phyloP scores from a whole-genome alignment of 2,329 filamentous ascomycete genomes.

The Rugonectria rugulosa region DNA sequence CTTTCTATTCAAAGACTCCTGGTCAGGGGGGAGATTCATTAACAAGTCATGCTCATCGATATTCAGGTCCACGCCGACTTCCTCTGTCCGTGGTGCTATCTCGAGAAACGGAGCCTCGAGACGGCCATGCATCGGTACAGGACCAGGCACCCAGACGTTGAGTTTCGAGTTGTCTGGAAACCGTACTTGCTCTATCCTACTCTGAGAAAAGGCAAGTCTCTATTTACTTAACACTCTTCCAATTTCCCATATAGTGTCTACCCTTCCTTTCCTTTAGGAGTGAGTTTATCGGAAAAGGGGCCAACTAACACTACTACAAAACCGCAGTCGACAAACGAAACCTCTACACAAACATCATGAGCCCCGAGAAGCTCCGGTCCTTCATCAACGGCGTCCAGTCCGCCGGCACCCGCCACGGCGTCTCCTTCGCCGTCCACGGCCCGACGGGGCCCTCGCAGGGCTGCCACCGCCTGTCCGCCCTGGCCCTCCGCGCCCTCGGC shows the following conservation, averaged over 20 bases:
- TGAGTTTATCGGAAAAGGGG: no score
- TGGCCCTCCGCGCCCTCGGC: conserved; percentile 45
- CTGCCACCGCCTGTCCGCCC: conserved; percentile 56
- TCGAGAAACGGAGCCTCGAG: conserved; percentile 56
- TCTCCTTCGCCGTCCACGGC: conserved; percentile 52
- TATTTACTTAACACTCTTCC: not conserved
- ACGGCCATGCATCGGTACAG: conserved; percentile 52
- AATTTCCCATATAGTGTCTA: not conserved
- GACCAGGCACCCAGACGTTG: conserved; percentile 49
- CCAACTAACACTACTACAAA: not conserved
- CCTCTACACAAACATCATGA: conserved; percentile 46
- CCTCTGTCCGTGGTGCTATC: conserved; percentile 61
- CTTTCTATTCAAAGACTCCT: no score
- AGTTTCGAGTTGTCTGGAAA: conserved; percentile 56
- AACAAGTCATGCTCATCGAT: conserved; percentile 32
- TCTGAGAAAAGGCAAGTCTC: conserved; percentile 36
- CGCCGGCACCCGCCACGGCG: conserved; percentile 45
- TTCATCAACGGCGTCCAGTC: conserved; percentile 43
- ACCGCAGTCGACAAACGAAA: conserved; percentile 43
- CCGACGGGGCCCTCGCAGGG: conserved; percentile 53
- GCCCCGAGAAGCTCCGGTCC: conserved; percentile 35
- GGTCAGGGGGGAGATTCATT: no score
- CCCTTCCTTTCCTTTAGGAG: not conserved
- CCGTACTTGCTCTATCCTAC: conserved; percentile 56
- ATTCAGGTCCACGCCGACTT: conserved; percentile 59